Evolutionary conservation across 306 rosid species (phyloP).

Genomic region (Malus orientalis): DNA sequence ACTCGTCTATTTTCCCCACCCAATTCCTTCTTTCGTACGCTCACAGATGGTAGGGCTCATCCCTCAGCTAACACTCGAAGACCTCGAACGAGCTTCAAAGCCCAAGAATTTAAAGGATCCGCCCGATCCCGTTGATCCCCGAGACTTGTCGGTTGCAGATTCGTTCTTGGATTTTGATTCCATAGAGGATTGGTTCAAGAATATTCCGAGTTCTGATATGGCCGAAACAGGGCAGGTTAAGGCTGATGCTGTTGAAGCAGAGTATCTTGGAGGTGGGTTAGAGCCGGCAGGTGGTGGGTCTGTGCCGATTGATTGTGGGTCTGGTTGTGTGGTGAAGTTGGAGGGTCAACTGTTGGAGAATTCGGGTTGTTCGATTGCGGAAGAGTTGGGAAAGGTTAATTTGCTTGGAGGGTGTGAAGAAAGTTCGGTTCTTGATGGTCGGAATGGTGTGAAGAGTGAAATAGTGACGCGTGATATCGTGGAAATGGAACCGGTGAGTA

Average conservation of each 20-base stretch:
- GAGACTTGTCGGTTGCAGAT: slow-evolving; percentile 43
- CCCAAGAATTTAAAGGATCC: slow-evolving; percentile 21
- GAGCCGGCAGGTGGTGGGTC: neutral
- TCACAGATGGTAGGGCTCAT: slow-evolving; percentile 31
- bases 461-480: neutral
- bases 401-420: slow-evolving; percentile 19
- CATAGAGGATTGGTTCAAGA: slow-evolving; percentile 30
- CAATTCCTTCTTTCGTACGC: neutral
- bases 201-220: slow-evolving; percentile 22
- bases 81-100: slow-evolving; percentile 21
- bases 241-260: neutral
- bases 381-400: slow-evolving; percentile 44
- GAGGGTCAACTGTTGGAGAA: slow-evolving; percentile 13
- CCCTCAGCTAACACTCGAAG: slow-evolving; percentile 11
- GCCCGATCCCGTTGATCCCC: slow-evolving; percentile 16
- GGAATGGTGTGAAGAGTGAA: slow-evolving; percentile 14
- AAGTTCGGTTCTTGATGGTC: slow-evolving; percentile 9
- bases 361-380: slow-evolving; percentile 27
- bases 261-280: neutral
- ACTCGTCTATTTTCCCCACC: neutral
- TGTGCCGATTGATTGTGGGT: slow-evolving; percentile 8
- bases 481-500: slow-evolving; percentile 7
- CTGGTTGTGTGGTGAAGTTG: slow-evolving; percentile 7
- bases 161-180: slow-evolving; percentile 62
- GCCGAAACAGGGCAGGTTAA: slow-evolving; percentile 9